These are phyloP conservation scores for Laguncularia racemosa DNA, from an alignment of 345 rosid genomes.

Conservation along the genomic window DNA sequence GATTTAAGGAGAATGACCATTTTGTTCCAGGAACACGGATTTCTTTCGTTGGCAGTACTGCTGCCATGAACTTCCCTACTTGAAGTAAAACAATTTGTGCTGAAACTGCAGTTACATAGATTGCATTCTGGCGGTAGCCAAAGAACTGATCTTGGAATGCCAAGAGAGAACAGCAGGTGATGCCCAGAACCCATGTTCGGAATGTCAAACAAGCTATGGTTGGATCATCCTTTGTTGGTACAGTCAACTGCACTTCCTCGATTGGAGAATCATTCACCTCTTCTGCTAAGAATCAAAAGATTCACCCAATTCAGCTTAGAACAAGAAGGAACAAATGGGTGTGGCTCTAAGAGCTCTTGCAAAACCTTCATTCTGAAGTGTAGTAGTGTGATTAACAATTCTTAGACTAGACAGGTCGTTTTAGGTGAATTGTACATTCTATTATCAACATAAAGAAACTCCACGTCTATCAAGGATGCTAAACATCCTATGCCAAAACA, in stretches of 20 bases:
- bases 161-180: constrained; percentile 23
- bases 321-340: too few relatives aligned
- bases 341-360: too few relatives aligned
- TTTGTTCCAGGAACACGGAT: constrained; percentile 26
- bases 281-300: constrained; percentile 12
- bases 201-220: constrained; percentile 39
- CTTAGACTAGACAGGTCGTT: too few relatives aligned
- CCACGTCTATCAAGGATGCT: too few relatives aligned
- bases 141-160: constrained; percentile 43
- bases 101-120: constrained; percentile 28
- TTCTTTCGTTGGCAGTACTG: constrained; percentile 19
- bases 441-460: too few relatives aligned
- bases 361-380: too few relatives aligned
- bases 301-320: not conserved
- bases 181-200: constrained; percentile 39
- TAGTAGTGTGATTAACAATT: too few relatives aligned
- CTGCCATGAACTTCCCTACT: constrained; percentile 30
- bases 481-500: too few relatives aligned
- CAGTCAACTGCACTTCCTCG: constrained; percentile 41
- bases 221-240: constrained; percentile 35
- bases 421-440: too few relatives aligned
- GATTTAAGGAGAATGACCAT: constrained; percentile 39
- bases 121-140: constrained; percentile 27
- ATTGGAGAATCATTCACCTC: constrained; percentile 36
- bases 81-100: constrained; percentile 39